Base-by-base conservation (phyloP, 371 early-diverging fungal species). In the Mucor plumbeus region DNA sequence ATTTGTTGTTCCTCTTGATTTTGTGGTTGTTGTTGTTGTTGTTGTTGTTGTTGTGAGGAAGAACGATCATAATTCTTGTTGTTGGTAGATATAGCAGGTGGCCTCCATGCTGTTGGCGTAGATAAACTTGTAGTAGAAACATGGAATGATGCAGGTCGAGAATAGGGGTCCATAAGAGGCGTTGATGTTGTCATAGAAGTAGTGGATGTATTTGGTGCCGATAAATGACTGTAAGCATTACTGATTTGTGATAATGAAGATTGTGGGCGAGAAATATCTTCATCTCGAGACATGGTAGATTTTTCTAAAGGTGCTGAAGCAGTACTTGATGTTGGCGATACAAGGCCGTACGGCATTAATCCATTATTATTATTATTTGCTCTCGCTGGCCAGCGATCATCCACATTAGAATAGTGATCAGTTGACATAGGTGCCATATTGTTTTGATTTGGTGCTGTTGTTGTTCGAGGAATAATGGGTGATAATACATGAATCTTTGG, bases 381-480 rank as follows among this genome's bases (percentile, higher is more conserved):
- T 57, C 63, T 35, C 19, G 35, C 33, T 38, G 48, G 35, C 58
- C 47, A 61, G 43, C 35, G 34, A 10, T 67, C 61, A 33, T 61
- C 67, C 56, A 55, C 15, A 10, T 8, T 26, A 14, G 54, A 10
- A 7, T 36, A 9, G 21, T 7, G 21, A 14, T 60, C 36, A 34
- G 34, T 15, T 57, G 58, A 19, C 61, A 9, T 44, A 47, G 5
- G 38, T 44, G 26, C 40, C n/a, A 9, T 13, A 6, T 11, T 55
- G n/a, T 55, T 34, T 33, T 41, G n/a, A 26, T 26, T 26, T 26
- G 3, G 3, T 64, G 34, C 57, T 13, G 34, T 17, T 10, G 64
- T 19, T 26, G 54, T 41, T 61, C 57, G 65, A 54, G 70, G 70
- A 39, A 65, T 65, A 33, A 70, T 56, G 6, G 70, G 70, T 19